Evolutionary conservation across 2,329 filamentous ascomycete genomes (phyloP), one percentile per base, ranked within the genome.

Genomic region (Chaetomium olivaceum): DNA sequence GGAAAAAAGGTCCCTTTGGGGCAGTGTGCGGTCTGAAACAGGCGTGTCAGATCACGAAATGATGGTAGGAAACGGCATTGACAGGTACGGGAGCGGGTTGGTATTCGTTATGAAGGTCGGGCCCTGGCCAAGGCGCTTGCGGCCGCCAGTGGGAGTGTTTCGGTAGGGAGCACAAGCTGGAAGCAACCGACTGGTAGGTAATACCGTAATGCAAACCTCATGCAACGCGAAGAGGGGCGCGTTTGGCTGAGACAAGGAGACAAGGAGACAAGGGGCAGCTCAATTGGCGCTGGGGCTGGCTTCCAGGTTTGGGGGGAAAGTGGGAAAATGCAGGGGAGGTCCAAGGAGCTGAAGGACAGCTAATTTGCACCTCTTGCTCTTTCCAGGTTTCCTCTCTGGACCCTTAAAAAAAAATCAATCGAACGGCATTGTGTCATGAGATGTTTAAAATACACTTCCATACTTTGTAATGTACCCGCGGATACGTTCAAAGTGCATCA

Each of bases 31-130:
- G 31, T 55, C 61, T 63, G 61, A 66, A 63, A 66, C 64, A 36
- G 21, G 31, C 50, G 29, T 50, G 64, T 65, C 55, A 65, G 59
- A 39, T 39, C 23, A 48, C 59, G 39, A 55, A 65, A 54, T 43
- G 52, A 55, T 27, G 31, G 54, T n/a, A 23, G 29, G 29, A 58
- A 56, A 51, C 51, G 36, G 46, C 48, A 48, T 46, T 33, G 48
- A n/a, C 33, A n/a, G 48, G n/a, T 25, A 31, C 25, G 25, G 7
- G 21, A 58, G 48, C 62, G 54, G 58, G 52, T 46, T 29, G 50
- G 25, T 7, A 33, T 48, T 57, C 39, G 50, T 61, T 23, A 58
- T 61, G 48, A 65, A 61, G 16, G 12, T 23, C 51, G 21, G 46
- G 46, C 21, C 21, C 23, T 11, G 52, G 62, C 56, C 50, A 50